These are phyloP conservation scores for Podila horticola DNA, from an alignment of 192 early-diverging fungal species.

Conservation along the genomic window DNA sequence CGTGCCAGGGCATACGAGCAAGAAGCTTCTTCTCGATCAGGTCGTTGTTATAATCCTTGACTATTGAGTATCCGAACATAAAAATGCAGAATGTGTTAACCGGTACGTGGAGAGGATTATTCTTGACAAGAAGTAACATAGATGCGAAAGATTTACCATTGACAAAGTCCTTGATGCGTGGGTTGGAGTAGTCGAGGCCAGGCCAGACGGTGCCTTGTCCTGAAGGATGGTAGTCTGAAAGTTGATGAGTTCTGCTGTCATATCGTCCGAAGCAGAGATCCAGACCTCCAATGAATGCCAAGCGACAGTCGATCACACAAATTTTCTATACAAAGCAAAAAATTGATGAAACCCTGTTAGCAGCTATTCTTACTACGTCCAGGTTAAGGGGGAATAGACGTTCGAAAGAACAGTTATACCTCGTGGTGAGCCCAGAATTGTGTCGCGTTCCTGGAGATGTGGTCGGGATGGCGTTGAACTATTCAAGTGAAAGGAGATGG, in stretches of 20 bases:
- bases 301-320: conserved; percentile 77
- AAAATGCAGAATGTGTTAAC: background rate
- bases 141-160: conserved; percentile 50
- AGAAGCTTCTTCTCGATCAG: conserved; percentile 57
- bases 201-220: conserved; percentile 56
- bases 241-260: conserved; percentile 81
- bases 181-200: conserved; percentile 87
- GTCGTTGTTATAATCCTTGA: conserved; percentile 59
- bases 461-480: conserved; percentile 90
- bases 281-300: conserved; percentile 89
- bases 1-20: conserved; percentile 93
- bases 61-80: conserved; percentile 23
- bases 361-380: background rate
- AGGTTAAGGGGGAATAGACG: background rate
- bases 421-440: conserved; percentile 91
- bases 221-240: conserved; percentile 74
- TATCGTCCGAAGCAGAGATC: conserved; percentile 88
- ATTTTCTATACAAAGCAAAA: conserved; percentile 68
- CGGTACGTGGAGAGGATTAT: background rate
- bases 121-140: background rate
- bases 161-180: conserved; percentile 80
- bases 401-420: conserved; percentile 2
- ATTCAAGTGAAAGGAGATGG: background rate
- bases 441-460: conserved; percentile 73
- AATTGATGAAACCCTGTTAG: background rate